Conservation (phyloP, 305 asterid species). For the Solanum aculeatissimum region DNA sequence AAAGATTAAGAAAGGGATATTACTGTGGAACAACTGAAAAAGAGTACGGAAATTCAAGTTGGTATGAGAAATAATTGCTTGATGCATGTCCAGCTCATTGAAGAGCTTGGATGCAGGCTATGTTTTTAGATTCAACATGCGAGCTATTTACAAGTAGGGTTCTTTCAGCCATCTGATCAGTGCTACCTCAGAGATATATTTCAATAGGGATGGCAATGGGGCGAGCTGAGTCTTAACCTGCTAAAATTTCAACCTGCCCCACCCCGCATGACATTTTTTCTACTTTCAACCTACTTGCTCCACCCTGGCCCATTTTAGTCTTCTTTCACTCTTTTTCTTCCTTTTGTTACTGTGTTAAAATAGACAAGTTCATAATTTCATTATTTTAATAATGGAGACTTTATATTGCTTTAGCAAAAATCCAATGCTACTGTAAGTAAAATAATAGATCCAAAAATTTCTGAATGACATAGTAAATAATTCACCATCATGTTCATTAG, state of each 20-base stretch:
- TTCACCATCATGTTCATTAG: not conserved
- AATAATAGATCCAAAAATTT: not conserved
- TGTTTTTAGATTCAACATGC: not conserved
- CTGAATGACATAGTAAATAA: not conserved
- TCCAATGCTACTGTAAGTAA: not conserved
- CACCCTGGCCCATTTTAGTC: not conserved
- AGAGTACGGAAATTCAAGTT: not conserved
- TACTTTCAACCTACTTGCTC: not conserved
- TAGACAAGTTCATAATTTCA: not conserved
- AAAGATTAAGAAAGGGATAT: not conserved
- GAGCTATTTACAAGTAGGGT: not conserved
- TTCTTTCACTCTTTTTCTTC: not conserved
- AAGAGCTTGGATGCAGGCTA: not conserved
- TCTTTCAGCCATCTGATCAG: not conserved
- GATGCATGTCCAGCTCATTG: not conserved
- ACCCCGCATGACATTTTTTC: not conserved
- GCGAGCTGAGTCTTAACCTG: not conserved
- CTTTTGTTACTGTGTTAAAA: not conserved
- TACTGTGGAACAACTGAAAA: not conserved
- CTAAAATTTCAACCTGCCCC: not conserved
- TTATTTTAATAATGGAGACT: not conserved
- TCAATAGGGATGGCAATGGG: not conserved
- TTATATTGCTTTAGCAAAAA: not conserved
- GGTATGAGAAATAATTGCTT: not conserved
- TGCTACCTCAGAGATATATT: not conserved